Evolutionary conservation across 2,329 filamentous ascomycete species (phyloP), one percentile per base, ranked within the genome.

Genomic region (Gremmenia infestans): DNA sequence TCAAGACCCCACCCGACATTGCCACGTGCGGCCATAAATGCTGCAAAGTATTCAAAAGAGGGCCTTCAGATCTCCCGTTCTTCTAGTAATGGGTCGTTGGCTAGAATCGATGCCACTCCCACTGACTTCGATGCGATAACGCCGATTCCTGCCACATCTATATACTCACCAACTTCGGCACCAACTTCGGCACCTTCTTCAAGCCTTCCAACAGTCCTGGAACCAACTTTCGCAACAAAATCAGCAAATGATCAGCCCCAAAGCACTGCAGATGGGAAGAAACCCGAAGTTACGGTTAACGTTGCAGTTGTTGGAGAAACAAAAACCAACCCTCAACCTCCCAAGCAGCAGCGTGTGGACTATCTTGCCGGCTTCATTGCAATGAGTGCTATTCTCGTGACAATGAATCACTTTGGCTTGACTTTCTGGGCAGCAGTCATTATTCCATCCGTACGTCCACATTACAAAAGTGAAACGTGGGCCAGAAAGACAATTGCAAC

Each of bases 361-460:
- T 73, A 78, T 62, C 67, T 78, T 17, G 74, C 76, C 12, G 76
- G 76, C 37, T 64, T 78, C 4, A 72, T 76, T 11, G 73, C 73
- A 1, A 51, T 78, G 5, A 74, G 71, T 55, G 72, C 74, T 49
- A 63, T 78, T 28, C 64, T 75, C 25, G 75, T 78, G 8, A 76
- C 75, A 1, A 55, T 74, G 9, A 73, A 73, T 55, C 74, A 77
- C 63, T 78, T 77, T 59, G 68, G 70, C 15, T 64, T 76, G 7
- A 76, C 74, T 4, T 77, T 76, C 57, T 70, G 74, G 17, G 70
- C 73, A 17, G 71, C 69, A 3, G 68, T 72, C 15, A 68, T 75
- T 55, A 72, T 72, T 35, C 66, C 70, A 0, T 68, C 65, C 11
- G 70, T 65, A 15, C 67, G 62, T 36, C 53, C 65, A 50, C 75